phyloP scores from a whole-genome alignment of 768 basidiomycete species.

The Leccinum arenicola region DNA sequence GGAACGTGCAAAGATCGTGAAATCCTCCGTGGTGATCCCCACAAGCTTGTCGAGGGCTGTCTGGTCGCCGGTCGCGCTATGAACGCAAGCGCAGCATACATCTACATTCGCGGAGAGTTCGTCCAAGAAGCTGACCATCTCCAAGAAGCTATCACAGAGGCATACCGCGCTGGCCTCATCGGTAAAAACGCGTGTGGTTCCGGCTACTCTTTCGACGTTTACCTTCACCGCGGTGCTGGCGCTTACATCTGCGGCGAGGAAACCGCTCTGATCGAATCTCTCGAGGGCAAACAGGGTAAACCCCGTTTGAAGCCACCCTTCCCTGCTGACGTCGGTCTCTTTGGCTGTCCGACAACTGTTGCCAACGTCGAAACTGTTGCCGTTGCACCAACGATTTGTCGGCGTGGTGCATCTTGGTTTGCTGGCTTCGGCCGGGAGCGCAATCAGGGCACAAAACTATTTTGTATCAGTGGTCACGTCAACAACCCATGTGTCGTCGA shows the following conservation, averaged over 20 bases:
- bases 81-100: constrained; percentile 99
- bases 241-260: constrained; percentile 99
- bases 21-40: constrained; percentile 95
- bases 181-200: constrained; percentile 91
- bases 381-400: constrained; percentile 94
- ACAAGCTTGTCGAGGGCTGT: constrained; percentile 97
- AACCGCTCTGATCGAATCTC: constrained; percentile 93
- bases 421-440: constrained; percentile 87
- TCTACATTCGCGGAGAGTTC: constrained; percentile 99
- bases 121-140: constrained; percentile 92
- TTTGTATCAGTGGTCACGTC: constrained; percentile 95
- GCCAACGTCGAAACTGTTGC: constrained; percentile 99
- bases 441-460: constrained; percentile 96
- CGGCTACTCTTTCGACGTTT: constrained; percentile 95
- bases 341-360: constrained; percentile 96
- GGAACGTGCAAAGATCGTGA: constrained; percentile 99
- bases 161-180: constrained; percentile 84
- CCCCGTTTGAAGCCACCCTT: constrained; percentile 97
- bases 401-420: constrained; percentile 89
- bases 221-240: constrained; percentile 96
- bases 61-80: constrained; percentile 94
- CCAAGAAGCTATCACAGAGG: constrained; percentile 93
- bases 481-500: constrained; percentile 98
- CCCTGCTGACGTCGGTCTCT: constrained; percentile 96
- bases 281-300: constrained; percentile 99